Evolutionary conservation across 2,329 filamentous ascomycete species (phyloP), one percentile per base, ranked within the genome.

Genomic region (Xylaria digitata): DNA sequence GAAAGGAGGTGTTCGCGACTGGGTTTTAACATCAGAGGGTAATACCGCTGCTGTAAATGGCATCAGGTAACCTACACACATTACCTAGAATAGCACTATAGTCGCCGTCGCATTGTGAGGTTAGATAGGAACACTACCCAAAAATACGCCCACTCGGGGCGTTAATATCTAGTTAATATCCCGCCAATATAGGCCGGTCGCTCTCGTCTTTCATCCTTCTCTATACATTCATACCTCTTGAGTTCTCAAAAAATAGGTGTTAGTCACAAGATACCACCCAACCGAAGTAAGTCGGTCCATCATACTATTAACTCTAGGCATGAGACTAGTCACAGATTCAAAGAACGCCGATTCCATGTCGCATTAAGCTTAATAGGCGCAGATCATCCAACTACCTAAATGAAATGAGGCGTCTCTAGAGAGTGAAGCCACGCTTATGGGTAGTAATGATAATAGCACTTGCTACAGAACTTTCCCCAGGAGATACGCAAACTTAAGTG

Each of bases 1-100:
- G 92, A 97, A 97, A 82, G 95, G 96, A n/a, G 88, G 89, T 15
- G 93, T 98, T 4, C 88, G 91, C 74, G 95, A 98, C 77, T 98
- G 83, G 82, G 84, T 84, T 1, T 75, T 87, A 48, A 58, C 50
- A 23, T 26, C 61, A 7, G 67, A 62, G 34, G 55, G 32, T 9
- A 55, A 42, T 21, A 42, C 45, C 0, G 0, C 66, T 30, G n/a
- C 49, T 34, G 54, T 65, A n/a, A 70, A 70, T 30, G 67, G 67
- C 15, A 54, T 52, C 19, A 62, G 61, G 50, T 69, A 61, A 59
- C 6, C 9, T 32, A 34, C 42, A 11, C 40, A 45, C 19, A 17
- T 15, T 23, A 17, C 21, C 13, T 42, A 6, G 13, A 19, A 40
- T 58, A 23, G 32, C 37, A 30, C 6, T 43, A 5, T 43, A 43